phyloP scores from a whole-genome alignment of 139 green algal species.

The Chlamydomonas sphaeroides region DNA sequence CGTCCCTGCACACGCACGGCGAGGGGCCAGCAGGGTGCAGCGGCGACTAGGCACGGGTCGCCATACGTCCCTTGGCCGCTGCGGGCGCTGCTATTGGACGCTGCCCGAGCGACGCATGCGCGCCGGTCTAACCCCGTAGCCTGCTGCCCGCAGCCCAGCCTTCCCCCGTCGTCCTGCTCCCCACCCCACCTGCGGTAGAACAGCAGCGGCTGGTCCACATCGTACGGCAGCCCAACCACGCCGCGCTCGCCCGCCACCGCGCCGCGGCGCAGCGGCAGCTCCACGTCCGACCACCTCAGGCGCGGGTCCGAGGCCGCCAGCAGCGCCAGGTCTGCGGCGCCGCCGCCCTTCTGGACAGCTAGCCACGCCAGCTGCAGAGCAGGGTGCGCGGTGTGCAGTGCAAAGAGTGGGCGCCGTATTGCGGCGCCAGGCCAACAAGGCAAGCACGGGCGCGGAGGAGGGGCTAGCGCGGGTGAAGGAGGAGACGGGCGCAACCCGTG shows the following conservation, averaged over 20 bases:
- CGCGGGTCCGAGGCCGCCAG: not conserved
- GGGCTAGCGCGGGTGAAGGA: no score
- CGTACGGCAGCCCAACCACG: conserved; percentile 6
- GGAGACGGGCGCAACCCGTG: no score
- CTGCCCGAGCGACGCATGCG: not conserved
- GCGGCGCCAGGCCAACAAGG: no score
- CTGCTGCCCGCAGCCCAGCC: not conserved
- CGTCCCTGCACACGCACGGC: no score
- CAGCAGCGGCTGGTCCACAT: conserved; percentile 15
- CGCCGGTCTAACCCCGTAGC: not conserved
- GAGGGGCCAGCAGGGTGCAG: not conserved
- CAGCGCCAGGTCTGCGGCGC: not conserved
- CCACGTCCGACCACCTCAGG: not conserved
- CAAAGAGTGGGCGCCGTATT: no score
- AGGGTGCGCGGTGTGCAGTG: no score
- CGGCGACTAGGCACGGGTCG: not conserved
- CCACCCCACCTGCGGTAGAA: conserved; percentile 5
- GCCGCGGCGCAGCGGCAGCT: not conserved
- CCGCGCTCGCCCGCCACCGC: not conserved
- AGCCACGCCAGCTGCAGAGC: conserved; percentile 22
- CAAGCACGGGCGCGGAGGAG: no score
- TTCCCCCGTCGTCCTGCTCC: not conserved
- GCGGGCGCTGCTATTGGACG: no score
- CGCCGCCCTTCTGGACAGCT: not conserved
- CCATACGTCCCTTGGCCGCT: not conserved